These are phyloP conservation scores for Torulaspora maleeae DNA, from an alignment of 805 yeast genomes.

Conservation along the genomic window DNA sequence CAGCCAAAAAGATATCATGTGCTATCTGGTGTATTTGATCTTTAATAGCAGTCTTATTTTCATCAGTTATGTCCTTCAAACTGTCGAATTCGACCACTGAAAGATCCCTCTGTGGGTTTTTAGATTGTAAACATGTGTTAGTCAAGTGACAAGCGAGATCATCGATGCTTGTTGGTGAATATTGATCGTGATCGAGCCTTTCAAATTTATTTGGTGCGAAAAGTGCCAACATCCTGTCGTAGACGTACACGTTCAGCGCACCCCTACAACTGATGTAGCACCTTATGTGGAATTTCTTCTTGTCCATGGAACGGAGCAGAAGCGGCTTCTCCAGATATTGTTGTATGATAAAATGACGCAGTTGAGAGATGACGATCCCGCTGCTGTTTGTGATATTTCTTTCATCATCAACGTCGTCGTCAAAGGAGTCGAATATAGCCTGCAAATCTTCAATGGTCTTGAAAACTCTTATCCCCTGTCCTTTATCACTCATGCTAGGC, in stretches of 20 bases:
- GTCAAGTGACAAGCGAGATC: slow-evolving; percentile 77
- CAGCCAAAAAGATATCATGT: slow-evolving; percentile 74
- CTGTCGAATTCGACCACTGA: slow-evolving; percentile 63
- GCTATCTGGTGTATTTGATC: slow-evolving; percentile 56
- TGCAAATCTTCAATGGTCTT: slow-evolving; percentile 75
- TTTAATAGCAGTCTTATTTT: slow-evolving; percentile 42
- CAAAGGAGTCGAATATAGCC: slow-evolving; percentile 77
- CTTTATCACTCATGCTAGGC: slow-evolving; percentile 96
- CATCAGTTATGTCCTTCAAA: slow-evolving; percentile 41
- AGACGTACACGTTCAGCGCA: slow-evolving; percentile 71
- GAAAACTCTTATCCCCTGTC: slow-evolving; percentile 89
- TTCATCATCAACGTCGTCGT: slow-evolving; percentile 54
- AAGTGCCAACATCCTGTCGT: slow-evolving; percentile 70
- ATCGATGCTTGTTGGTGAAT: slow-evolving; percentile 32
- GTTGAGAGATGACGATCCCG: slow-evolving; percentile 77
- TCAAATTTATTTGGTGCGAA: slow-evolving; percentile 60
- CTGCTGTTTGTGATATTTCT: slow-evolving; percentile 37
- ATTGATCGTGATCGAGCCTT: slow-evolving; percentile 33
- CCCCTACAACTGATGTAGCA: slow-evolving; percentile 77
- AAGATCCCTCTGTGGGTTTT: slow-evolving; percentile 36
- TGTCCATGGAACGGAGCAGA: slow-evolving; percentile 52
- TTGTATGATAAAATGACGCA: slow-evolving; percentile 88
- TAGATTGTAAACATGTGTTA: slow-evolving; percentile 84
- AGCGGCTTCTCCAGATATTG: slow-evolving; percentile 70
- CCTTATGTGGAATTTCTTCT: slow-evolving; percentile 84